These are phyloP conservation scores for Phytomonas sp. DNA, from an alignment of 208 protist genomes.

Conservation along the genomic window DNA sequence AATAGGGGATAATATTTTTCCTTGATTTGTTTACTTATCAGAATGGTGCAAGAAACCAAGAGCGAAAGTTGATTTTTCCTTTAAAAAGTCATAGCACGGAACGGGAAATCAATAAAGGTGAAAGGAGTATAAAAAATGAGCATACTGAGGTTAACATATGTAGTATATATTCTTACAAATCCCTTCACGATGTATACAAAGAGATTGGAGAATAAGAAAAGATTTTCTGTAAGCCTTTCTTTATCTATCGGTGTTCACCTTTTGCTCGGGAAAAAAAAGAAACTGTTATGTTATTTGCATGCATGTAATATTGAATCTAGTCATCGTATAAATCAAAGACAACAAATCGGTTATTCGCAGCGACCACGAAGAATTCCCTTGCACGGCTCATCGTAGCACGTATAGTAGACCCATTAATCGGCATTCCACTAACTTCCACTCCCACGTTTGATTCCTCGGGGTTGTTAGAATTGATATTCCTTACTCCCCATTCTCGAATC, in stretches of 20 bases:
- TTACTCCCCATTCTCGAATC: neutral
- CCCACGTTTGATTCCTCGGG: slow-evolving; percentile 3
- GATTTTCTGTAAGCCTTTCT: neutral
- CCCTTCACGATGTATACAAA: slow-evolving; percentile 2
- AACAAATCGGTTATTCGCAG: slow-evolving; percentile 43
- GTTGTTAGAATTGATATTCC: neutral
- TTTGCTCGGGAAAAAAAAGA: neutral
- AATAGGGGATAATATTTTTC: neutral
- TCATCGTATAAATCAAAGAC: slow-evolving; percentile 65
- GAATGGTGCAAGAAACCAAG: neutral
- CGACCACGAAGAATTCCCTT: slow-evolving; percentile 63
- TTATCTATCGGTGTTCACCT: neutral
- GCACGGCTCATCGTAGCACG: slow-evolving; percentile 44
- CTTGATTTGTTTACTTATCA: neutral
- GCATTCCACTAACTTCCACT: slow-evolving; percentile 44
- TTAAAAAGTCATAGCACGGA: neutral
- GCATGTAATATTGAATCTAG: neutral
- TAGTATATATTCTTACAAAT: slow-evolving; percentile 6
- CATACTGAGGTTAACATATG: neutral
- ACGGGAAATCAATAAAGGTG: no score
- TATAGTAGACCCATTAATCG: slow-evolving; percentile 10
- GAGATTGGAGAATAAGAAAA: slow-evolving; percentile 10
- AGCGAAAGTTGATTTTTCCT: slow-evolving; percentile 7
- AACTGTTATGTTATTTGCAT: neutral
- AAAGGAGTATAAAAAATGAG: slow-evolving; percentile 7